These are phyloP conservation scores for Pecoramyces ruminantium DNA, from an alignment of 192 early-diverging fungal genomes.

Conservation along the genomic window DNA sequence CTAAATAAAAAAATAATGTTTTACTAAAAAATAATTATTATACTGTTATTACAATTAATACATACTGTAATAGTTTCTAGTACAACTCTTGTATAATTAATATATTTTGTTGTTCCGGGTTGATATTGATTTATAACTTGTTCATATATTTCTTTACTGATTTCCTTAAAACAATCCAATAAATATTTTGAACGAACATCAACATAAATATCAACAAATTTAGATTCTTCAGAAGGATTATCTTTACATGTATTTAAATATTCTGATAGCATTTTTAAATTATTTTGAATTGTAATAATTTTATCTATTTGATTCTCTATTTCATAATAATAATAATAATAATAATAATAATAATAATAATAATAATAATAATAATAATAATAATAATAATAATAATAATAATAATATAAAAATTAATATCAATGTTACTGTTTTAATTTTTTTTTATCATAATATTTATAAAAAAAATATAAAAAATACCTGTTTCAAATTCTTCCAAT, in stretches of 20 bases:
- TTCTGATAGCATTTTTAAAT: not conserved
- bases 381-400: too few relatives aligned
- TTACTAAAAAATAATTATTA: too few relatives aligned
- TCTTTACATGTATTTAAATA: not conserved
- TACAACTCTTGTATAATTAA: conserved; percentile 36
- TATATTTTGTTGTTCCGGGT: conserved; percentile 40
- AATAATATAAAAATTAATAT: too few relatives aligned
- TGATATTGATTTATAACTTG: conserved; percentile 19
- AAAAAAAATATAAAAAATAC: not conserved
- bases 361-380: too few relatives aligned
- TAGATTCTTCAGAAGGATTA: not conserved
- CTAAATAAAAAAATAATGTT: not conserved
- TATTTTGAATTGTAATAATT: not conserved
- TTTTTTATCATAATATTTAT: too few relatives aligned
- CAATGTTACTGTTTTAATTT: too few relatives aligned
- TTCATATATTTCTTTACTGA: conserved; percentile 25
- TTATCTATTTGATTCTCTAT: not conserved
- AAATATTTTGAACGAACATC: conserved; percentile 51
- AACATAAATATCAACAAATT: conserved; percentile 38
- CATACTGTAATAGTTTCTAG: conserved; percentile 45
- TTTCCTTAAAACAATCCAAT: conserved; percentile 30
- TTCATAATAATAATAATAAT: too few relatives aligned
- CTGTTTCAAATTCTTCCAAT: not conserved
- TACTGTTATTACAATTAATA: too few relatives aligned
- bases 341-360: too few relatives aligned